These are phyloP conservation scores for Apocynum venetum DNA, from an alignment of 257 asterid species.

Conservation along the genomic window DNA sequence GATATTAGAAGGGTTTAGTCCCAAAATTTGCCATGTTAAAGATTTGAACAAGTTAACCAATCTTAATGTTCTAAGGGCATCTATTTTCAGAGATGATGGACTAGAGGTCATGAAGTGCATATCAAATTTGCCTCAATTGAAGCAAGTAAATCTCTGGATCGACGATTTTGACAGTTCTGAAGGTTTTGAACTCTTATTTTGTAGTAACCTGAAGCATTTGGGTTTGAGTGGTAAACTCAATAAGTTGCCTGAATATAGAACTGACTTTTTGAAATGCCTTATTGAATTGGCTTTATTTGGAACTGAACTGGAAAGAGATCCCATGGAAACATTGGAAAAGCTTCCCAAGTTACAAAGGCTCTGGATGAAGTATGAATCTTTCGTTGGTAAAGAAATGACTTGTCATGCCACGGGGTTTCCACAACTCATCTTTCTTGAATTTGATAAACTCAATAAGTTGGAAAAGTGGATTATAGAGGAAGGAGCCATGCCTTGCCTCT, in stretches of 20 bases:
- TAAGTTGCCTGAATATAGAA: background rate
- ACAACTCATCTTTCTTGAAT: background rate
- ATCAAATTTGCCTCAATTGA: background rate
- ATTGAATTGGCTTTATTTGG: background rate
- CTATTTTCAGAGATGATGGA: no score
- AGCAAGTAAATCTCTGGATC: background rate
- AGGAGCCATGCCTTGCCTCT: constrained; percentile 6
- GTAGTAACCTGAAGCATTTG: background rate
- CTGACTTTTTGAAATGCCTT: background rate
- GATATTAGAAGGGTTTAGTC: background rate
- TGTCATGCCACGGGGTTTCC: constrained; percentile 1
- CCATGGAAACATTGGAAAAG: background rate
- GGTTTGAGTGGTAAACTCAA: background rate
- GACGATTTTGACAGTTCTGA: background rate
- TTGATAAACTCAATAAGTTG: background rate
- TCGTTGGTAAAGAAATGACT: background rate
- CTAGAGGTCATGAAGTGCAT: background rate
- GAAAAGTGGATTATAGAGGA: background rate
- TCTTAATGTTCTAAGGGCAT: background rate
- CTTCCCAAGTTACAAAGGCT: constrained; percentile 2
- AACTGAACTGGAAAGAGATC: background rate
- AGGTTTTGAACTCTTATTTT: background rate
- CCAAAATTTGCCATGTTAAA: background rate
- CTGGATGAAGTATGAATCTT: background rate
- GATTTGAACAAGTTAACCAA: background rate